Evolutionary conservation across 2,329 filamentous ascomycete species (phyloP).

Genomic region (Fusarium keratoplasticum): DNA sequence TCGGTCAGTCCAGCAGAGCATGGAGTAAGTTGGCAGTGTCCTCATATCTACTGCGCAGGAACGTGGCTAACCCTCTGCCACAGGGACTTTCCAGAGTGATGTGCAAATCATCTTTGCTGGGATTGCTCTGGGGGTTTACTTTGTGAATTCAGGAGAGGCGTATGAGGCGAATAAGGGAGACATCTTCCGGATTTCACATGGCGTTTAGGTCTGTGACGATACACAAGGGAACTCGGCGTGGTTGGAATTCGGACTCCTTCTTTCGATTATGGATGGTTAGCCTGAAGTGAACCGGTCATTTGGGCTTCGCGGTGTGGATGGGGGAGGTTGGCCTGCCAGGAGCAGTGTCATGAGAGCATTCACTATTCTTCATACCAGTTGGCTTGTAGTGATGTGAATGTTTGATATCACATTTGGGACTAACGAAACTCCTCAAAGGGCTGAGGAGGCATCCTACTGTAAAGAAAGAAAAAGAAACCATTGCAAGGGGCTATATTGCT

Average conservation of each 20-base stretch:
- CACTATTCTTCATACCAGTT: neutral
- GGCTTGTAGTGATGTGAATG: neutral
- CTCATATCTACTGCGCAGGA: neutral
- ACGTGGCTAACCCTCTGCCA: slow-evolving; percentile 7
- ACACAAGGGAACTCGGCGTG: slow-evolving; percentile 12
- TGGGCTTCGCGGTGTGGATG: neutral
- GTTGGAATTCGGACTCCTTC: slow-evolving; percentile 3
- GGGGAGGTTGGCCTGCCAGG: neutral
- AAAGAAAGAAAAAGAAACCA: neutral
- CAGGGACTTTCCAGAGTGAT: slow-evolving; percentile 51
- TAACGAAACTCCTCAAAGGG: neutral
- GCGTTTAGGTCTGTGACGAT: slow-evolving; percentile 32
- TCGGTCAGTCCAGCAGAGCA: slow-evolving; percentile 77
- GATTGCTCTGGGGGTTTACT: slow-evolving; percentile 1
- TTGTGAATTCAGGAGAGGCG: slow-evolving; percentile 28
- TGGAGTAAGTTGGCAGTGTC: slow-evolving; percentile 61
- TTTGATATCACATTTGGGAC: neutral
- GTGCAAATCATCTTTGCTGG: neutral
- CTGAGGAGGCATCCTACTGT: neutral
- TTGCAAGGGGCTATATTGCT: slow-evolving; percentile 17
- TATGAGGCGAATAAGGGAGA: slow-evolving; percentile 29
- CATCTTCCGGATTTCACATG: slow-evolving; percentile 23
- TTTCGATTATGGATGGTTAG: neutral
- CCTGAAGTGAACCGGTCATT: neutral
- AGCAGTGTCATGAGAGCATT: neutral